Evolutionary conservation across 1,284 basidiomycete genomes (phyloP), one percentile per base, ranked within the genome.

Genomic region (Mycosarcoma maydis): DNA sequence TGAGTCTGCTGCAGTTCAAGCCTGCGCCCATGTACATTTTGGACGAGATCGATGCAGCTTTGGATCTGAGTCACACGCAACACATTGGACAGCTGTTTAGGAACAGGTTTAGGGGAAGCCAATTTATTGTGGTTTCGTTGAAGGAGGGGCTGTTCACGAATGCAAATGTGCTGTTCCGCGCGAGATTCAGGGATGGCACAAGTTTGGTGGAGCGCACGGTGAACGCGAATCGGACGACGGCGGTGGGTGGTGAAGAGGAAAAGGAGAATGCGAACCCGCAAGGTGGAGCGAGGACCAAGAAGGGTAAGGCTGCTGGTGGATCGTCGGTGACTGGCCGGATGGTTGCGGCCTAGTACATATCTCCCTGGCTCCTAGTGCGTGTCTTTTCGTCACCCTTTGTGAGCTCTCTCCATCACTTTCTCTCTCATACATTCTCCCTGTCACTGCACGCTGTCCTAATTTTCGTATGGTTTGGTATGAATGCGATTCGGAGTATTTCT

Each of bases 1-100:
- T 98, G 94, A 91, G 94, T 0, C 87, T 98, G 34, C 87, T 98
- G 30, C 94, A 98, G 83, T 98, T 98, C 87, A 97, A 98, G 82
- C 94, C 95, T 2, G 94, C 95, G n/a, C 96, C 94, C 0, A 95
- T 98, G 92, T 98, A 98, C 83, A 98, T 98, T 79, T 87, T 98
- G 20, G 96, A 98, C 84, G 96, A 98, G 84, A 96, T 98, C 75
- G 94, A 98, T 83, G 93, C 94, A 0, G 94, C 94, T 6, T 87
- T 97, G 39, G 95, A 98, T 84, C 85, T 98, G 20, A 94, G 92
- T 42, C 94, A 98, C 79, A 98, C 95, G 8, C 71, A 96, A 78
- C 92, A 98, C 83, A 97, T 98, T 65, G 95, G 95, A 22, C 92
- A 94, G 75, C 87, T 98, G 16, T 97, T 98, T 87, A 87, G 91